A percentile compares a stretch with the other conserved stretches of the same genome.
phyloP scores from a whole-genome alignment of 495 filamentous ascomycete species.

The Chaetomium tenue region DNA sequence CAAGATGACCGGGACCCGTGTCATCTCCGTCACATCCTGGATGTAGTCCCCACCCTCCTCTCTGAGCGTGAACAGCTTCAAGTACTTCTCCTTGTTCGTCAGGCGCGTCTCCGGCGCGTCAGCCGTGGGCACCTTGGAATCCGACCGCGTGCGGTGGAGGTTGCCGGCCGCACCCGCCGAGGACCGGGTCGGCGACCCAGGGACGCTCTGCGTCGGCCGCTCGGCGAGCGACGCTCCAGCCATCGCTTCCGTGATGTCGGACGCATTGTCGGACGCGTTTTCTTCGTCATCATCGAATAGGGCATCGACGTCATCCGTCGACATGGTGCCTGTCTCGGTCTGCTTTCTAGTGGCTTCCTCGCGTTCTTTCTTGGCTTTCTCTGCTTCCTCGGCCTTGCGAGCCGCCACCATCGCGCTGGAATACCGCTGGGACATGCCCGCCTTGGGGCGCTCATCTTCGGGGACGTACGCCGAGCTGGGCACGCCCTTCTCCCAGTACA shows the following conservation, averaged over 20 bases:
- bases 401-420: conserved; percentile 73
- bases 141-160: conserved; percentile 85
- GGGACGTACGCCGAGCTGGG: conserved; percentile 94
- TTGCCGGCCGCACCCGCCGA: conserved; percentile 62
- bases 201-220: conserved; percentile 93
- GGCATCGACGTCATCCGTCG: conserved; percentile 84
- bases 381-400: conserved; percentile 74
- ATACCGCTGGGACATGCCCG: conserved; percentile 61
- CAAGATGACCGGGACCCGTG: conserved; percentile 88
- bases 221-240: conserved; percentile 82
- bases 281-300: conserved; percentile 83
- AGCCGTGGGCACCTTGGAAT: conserved; percentile 80
- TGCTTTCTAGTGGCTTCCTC: conserved; percentile 86
- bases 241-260: conserved; percentile 80
- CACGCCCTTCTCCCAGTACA: conserved; percentile 99
- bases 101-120: conserved; percentile 71
- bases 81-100: conserved; percentile 93
- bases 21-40: conserved; percentile 97
- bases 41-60: conserved; percentile 96
- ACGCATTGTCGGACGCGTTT: conserved; percentile 59
- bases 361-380: conserved; percentile 71
- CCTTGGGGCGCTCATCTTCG: conserved; percentile 92
- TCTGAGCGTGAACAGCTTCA: conserved; percentile 81
- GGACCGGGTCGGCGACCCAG: conserved; percentile 82
- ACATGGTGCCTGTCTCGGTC: conserved; percentile 88